A percentile compares a stretch with the other conserved stretches of the same genome.
These are phyloP conservation scores for Tolypocladium ophioglossoides DNA, from an alignment of 2,329 filamentous ascomycete species.

Conservation along the genomic window DNA sequence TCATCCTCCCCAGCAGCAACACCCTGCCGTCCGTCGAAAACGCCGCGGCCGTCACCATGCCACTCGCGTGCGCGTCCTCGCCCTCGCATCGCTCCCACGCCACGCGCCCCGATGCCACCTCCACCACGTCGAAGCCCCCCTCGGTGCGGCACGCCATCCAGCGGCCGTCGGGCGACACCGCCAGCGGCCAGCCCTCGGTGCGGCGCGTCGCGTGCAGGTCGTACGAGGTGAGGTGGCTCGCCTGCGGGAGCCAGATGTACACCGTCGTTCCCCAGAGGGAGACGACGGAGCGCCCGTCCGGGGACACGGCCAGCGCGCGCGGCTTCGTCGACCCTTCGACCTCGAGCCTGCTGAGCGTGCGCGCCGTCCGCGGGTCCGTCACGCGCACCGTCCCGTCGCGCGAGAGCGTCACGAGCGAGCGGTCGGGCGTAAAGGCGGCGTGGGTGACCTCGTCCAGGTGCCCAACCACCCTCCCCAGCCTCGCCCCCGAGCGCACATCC, in stretches of 20 bases:
- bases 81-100: slow-evolving; percentile 13
- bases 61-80: slow-evolving; percentile 4
- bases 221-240: slow-evolving; percentile 23
- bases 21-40: slow-evolving; percentile 20
- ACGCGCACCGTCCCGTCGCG: slow-evolving; percentile 27
- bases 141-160: slow-evolving; percentile 29
- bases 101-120: slow-evolving; percentile 21
- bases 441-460: slow-evolving; percentile 28
- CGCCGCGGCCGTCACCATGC: slow-evolving; percentile 22
- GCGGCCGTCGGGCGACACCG: slow-evolving; percentile 25
- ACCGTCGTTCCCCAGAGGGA: slow-evolving; percentile 28
- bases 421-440: slow-evolving; percentile 21
- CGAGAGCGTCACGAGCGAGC: slow-evolving; percentile 23
- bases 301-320: slow-evolving; percentile 21
- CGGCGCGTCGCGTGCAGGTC: slow-evolving; percentile 20
- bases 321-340: slow-evolving; percentile 19
- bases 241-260: slow-evolving; percentile 24
- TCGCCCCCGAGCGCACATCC: slow-evolving; percentile 17
- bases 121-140: slow-evolving; percentile 29
- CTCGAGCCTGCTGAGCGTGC: slow-evolving; percentile 26
- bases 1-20: slow-evolving; percentile 23
- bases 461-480: slow-evolving; percentile 19
- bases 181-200: slow-evolving; percentile 29
- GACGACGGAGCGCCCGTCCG: slow-evolving; percentile 21
- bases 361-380: slow-evolving; percentile 18